Conservation (phyloP, 371 early-diverging fungal genomes). For the Batkoa obscura region DNA sequence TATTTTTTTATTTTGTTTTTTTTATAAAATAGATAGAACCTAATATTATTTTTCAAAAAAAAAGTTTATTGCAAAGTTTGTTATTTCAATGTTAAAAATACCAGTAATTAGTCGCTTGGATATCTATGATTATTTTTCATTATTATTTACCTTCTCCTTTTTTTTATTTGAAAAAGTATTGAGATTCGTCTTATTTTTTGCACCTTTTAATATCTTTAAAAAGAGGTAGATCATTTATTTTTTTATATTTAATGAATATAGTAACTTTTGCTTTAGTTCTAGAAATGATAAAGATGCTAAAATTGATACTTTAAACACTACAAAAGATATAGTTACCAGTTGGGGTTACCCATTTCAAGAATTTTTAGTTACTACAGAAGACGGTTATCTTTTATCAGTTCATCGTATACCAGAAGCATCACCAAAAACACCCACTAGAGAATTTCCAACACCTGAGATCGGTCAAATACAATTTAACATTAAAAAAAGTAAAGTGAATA, state of each 20-base stretch:
- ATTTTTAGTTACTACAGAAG: constrained; percentile 68
- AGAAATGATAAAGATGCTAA: background rate
- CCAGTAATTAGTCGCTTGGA: too few species aligned
- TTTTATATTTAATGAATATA: background rate
- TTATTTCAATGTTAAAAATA: too few species aligned
- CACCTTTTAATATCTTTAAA: background rate
- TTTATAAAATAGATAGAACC: too few species aligned
- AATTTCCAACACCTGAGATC: too few species aligned
- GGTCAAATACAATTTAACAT: too few species aligned
- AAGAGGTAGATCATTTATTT: background rate
- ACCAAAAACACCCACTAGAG: too few species aligned
- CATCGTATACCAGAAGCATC: constrained; percentile 86
- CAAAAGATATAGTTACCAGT: background rate
- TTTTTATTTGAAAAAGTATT: background rate
- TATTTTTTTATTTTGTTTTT: too few species aligned
- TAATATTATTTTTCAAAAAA: too few species aligned
- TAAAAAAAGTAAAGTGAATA: too few species aligned
- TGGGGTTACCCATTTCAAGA: constrained; percentile 51
- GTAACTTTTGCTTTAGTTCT: background rate
- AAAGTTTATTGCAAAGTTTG: too few species aligned
- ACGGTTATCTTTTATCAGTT: constrained; percentile 71
- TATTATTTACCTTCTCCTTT: too few species aligned
- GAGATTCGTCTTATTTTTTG: background rate
- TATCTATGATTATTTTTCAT: too few species aligned
- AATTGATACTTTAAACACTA: background rate